A percentile compares a stretch with the other conserved stretches of the same genome.
Conservation (phyloP, 805 yeast species). For the Deakozyma indianensis region DNA sequence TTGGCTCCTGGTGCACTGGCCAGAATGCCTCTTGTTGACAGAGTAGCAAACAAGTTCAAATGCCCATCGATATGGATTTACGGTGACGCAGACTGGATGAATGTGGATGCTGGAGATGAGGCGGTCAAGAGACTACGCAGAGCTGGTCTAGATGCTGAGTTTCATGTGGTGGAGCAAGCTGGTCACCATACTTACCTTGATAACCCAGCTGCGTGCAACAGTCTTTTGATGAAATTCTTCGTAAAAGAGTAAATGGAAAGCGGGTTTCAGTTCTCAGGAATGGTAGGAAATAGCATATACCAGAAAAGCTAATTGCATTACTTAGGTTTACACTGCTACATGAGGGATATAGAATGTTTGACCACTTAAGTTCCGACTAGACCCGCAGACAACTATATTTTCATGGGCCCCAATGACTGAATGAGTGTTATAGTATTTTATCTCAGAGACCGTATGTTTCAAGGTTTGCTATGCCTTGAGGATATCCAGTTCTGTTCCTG, state of each 20-base stretch:
- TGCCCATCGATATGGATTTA: slow-evolving; percentile 72
- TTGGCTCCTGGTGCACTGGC: slow-evolving; percentile 89
- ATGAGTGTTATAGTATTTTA: too few species aligned
- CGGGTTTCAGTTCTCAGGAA: neutral
- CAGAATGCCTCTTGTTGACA: slow-evolving; percentile 47
- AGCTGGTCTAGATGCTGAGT: slow-evolving; percentile 15
- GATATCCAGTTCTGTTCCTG: too few species aligned
- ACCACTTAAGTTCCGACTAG: too few species aligned
- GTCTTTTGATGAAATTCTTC: slow-evolving; percentile 34
- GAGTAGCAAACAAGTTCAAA: slow-evolving; percentile 32
- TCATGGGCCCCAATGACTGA: neutral
- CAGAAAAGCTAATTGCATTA: too few species aligned
- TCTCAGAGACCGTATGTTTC: too few species aligned
- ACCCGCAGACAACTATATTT: neutral
- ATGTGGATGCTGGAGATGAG: slow-evolving; percentile 25
- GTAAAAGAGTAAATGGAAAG: slow-evolving; percentile 1
- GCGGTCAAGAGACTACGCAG: slow-evolving; percentile 18
- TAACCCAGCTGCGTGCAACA: slow-evolving; percentile 39
- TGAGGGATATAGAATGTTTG: too few species aligned
- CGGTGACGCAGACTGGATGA: slow-evolving; percentile 70
- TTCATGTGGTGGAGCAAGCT: slow-evolving; percentile 30
- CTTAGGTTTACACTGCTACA: too few species aligned
- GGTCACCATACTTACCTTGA: slow-evolving; percentile 70
- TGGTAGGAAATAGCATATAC: neutral
- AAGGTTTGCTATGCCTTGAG: too few species aligned